A percentile compares a stretch with the other conserved stretches of the same genome.
Conservation (phyloP, 2,329 filamentous ascomycete species). For the Didymosphaeria variabile region DNA sequence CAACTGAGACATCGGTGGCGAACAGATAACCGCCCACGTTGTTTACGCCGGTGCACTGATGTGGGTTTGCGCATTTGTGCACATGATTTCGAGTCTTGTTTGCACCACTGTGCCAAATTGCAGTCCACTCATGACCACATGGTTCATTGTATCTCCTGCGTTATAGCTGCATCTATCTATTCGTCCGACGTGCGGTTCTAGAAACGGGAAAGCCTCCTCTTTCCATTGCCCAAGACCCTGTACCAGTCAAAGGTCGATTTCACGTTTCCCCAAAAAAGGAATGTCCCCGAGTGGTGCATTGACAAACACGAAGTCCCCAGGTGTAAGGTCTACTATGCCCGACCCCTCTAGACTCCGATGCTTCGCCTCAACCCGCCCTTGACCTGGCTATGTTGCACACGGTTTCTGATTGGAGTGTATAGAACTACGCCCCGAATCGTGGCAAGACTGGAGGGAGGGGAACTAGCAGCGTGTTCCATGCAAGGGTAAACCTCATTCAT, state of each 20-base stretch:
- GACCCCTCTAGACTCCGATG: not conserved
- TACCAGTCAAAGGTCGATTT: not conserved
- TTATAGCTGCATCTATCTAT: not conserved
- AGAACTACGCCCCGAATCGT: conserved; percentile 11
- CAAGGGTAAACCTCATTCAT: not conserved
- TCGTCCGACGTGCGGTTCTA: not conserved
- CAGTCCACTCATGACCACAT: too few species aligned
- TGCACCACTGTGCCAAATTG: too few species aligned
- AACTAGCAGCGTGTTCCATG: not conserved
- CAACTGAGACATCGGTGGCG: conserved; percentile 4
- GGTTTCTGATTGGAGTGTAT: conserved; percentile 4
- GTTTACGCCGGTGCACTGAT: not conserved
- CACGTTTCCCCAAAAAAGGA: not conserved
- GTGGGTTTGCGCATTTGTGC: not conserved
- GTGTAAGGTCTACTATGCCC: not conserved
- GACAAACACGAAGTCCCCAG: not conserved
- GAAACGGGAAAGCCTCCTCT: not conserved
- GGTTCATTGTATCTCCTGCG: not conserved
- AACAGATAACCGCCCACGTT: not conserved
- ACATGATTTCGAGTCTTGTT: not conserved
- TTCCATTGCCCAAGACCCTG: not conserved
- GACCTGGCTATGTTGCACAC: conserved; percentile 9
- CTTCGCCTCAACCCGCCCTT: conserved; percentile 15
- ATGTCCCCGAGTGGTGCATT: not conserved
- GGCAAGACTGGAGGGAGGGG: conserved; percentile 1